Base-by-base conservation (phyloP, 1,284 basidiomycete genomes). In the Tremellales sp. region DNA sequence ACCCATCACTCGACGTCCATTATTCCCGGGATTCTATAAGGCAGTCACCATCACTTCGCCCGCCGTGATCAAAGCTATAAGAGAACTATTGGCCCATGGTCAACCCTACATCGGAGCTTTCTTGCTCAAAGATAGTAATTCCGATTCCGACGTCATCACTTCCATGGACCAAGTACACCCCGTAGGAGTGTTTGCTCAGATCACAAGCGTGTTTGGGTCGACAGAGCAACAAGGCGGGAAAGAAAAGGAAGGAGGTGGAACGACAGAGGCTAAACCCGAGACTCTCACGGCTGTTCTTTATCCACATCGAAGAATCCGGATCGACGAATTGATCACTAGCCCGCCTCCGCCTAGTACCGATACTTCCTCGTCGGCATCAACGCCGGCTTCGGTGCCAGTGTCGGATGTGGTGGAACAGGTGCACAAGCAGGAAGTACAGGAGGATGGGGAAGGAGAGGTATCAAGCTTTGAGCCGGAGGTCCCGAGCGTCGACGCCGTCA, bases 51-150 rank as follows among this genome's bases (percentile, higher is more conserved):
- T 97, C 52, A 83, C 86, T 26, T 87, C 96, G 60, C 89, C 90
- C 1, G 80, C 84, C 0, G 94, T 98, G 31, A 93, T 97, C 53
- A 84, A 87, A 17, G 92, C 92, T 4, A 90, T 98, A 68, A 89
- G 93, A 75, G 92, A 97, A 67, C 89, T 94, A 80, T 89, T 97
- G 82, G 85, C 87, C 65, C 88, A 91, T 45, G 93, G 94, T 2
- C 94, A 97, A 74, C 93, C 93, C 0, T 98, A 98, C 75, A 83
- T 99, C 53, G 94, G 96, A 51, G 96, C 94, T 22, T 98, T 98
- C 79, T 75, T 98, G 37, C 84, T 97, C 65, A 97, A 97, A 78
- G 92, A 97, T 70, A 89, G 92, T 60, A 84, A 91, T 60, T 81
- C 85, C 50, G 94, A 98, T 73, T 86, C 86, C 62, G 96, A 98